Base-by-base conservation (phyloP, 2,329 filamentous ascomycete genomes). In the Coniella vitis region DNA sequence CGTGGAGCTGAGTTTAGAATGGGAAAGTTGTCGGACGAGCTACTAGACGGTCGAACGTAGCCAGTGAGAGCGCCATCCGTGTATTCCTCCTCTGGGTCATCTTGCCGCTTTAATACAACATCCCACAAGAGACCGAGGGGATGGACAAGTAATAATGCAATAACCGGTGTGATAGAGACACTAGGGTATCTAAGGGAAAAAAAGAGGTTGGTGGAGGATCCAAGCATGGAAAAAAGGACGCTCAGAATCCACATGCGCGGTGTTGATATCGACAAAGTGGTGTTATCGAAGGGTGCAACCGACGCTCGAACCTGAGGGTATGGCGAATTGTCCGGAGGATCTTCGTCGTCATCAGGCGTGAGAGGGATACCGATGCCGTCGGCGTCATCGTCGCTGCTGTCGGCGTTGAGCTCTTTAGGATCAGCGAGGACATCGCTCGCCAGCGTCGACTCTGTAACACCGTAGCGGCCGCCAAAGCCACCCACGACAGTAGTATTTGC, bases 181-280 rank as follows among this genome's bases (percentile, higher is more conserved):
- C 88, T 93, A 22, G 89, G 89, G 73, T 93, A 94, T 77, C 89
- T 79, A 63, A 94, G 72, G 32, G 87, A 90, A 71, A 94, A 95
- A 70, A 94, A 93, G 36, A 94, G 70, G 65, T 93, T 93, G 32
- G 86, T 89, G 2, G 86, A 86, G 40, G 87, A 91, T 53, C 88
- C 88, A 35, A 90, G 76, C 34, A 93, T 74, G 8, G 87, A 84
- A 64, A 93, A 93, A 9, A 93, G 62, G 32, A 87, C 75, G n/a
- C 87, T 89, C 16, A 93, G 66, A 29, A 74, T 74, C 88, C 87
- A 93, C 87, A 93, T 93, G 47, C 88, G 86, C 34, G 87, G 87
- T 4, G 87, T 91, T 65, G 87, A 89, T 61, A 93, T 90, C 8
- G 87, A 91, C n/a, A 91, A 69, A 3, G 80, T 75, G 14, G 76